Percentiles rank a stretch among this genome's conserved stretches.
These are phyloP conservation scores for Gillenia trifoliata DNA, from an alignment of 306 rosid species.

Conservation along the genomic window DNA sequence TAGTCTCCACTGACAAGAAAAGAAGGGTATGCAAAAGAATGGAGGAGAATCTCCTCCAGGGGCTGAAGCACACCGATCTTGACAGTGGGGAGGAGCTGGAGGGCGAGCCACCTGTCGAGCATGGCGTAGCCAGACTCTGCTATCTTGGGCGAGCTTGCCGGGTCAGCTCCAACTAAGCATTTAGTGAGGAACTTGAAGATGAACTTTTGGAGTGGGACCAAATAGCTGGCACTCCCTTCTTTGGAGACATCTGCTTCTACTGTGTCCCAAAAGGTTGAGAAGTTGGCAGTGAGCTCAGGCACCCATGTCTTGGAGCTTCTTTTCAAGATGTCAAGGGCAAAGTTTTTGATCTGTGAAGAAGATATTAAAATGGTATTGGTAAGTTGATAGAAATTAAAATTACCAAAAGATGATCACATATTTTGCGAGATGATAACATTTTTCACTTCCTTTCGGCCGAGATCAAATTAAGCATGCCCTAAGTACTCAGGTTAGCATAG, in stretches of 20 bases:
- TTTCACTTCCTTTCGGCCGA: no score
- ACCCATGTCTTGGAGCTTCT: conserved; percentile 72
- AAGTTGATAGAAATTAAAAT: background rate
- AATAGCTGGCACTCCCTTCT: conserved; percentile 26
- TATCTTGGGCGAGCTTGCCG: conserved; percentile 45
- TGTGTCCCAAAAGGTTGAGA: conserved; percentile 49
- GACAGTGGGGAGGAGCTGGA: conserved; percentile 72
- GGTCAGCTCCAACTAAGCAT: conserved; percentile 57
- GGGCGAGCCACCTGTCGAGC: conserved; percentile 73
- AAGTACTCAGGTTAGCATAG: no score
- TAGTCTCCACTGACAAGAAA: conserved; percentile 66
- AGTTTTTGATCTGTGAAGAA: conserved; percentile 51
- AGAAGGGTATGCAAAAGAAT: conserved; percentile 72
- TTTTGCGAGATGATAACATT: background rate
- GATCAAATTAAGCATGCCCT: no score
- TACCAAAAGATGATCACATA: background rate
- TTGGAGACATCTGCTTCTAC: conserved; percentile 48
- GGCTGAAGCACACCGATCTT: conserved; percentile 66
- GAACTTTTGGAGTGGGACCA: conserved; percentile 46
- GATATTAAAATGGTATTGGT: background rate
- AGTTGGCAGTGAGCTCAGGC: conserved; percentile 38
- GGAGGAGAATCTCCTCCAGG: conserved; percentile 77
- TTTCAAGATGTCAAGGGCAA: conserved; percentile 46
- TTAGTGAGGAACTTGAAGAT: conserved; percentile 61
- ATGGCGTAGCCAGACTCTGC: conserved; percentile 50